Conservation (phyloP, 2,329 filamentous ascomycete genomes). For the Botrytis aclada region DNA sequence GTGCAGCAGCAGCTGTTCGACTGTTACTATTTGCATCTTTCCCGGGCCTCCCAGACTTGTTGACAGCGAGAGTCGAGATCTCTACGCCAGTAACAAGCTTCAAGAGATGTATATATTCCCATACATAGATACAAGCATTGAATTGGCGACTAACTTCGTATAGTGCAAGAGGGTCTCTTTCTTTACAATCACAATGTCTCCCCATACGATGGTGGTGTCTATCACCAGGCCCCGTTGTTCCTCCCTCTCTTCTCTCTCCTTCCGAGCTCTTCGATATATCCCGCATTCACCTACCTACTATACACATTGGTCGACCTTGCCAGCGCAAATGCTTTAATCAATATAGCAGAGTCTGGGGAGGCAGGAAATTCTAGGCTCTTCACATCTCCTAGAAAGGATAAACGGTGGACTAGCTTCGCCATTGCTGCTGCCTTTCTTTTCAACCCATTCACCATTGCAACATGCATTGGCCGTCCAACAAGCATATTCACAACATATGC, state of each 20-base stretch:
- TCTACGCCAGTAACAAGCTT: conserved; percentile 97
- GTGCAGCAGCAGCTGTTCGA: conserved; percentile 72
- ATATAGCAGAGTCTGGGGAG: conserved; percentile 79
- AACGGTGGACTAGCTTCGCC: conserved; percentile 69
- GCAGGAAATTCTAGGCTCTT: conserved; percentile 71
- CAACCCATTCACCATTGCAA: conserved; percentile 89
- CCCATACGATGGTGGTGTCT: conserved; percentile 90
- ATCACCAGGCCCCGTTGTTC: conserved; percentile 79
- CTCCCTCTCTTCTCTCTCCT: conserved; percentile 89
- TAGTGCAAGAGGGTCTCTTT: conserved; percentile 94
- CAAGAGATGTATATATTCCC: conserved; percentile 75
- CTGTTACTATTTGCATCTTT: conserved; percentile 78
- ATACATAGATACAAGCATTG: neutral
- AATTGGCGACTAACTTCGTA: conserved; percentile 19
- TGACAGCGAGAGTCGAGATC: conserved; percentile 91
- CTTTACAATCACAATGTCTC: conserved; percentile 95
- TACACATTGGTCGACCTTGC: conserved; percentile 80
- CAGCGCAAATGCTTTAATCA: conserved; percentile 73
- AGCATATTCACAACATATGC: conserved; percentile 85
- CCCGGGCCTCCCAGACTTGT: conserved; percentile 76
- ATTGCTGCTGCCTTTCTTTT: conserved; percentile 88
- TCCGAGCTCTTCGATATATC: conserved; percentile 63
- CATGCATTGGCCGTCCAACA: conserved; percentile 86
- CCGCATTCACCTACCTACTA: conserved; percentile 73
- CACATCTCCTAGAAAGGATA: conserved; percentile 71